Evolutionary conservation across 2,329 filamentous ascomycete species (phyloP), one percentile per base, ranked within the genome.

Genomic region (Lachnellula arida): DNA sequence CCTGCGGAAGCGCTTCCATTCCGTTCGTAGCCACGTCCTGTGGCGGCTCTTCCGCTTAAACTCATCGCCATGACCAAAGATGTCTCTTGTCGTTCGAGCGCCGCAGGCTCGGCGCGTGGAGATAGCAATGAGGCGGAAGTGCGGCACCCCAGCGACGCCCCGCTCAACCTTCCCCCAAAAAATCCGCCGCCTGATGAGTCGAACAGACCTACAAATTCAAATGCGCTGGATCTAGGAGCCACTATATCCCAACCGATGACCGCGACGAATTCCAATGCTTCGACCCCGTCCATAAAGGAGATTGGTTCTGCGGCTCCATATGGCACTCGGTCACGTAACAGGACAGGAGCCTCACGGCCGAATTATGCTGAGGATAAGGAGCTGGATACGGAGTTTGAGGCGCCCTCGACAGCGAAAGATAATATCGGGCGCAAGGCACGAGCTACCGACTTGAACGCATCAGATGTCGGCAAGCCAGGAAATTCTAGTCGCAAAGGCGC

Each of bases 361-460:
- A 99, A 99, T 74, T 99, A 99, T 73, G 93, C 94, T 50, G 94
- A 99, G 75, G 89, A 93, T 73, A 89, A 83, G 74, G 93, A 97
- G 72, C 79, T 92, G 64, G 93, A 97, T 67, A 85, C 89, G 73
- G 94, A 97, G 70, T 90, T 91, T 71, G 93, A 97, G 67, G 81
- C 80, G 70, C 75, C 79, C 68, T 71, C 76, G 52, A 74, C 81
- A 63, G 77, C 78, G 67, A 79, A 82, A 64, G 61, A 65, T 15
- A 75, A 76, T 54, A 80, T 83, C 59, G 66, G 75, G 52, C 84
- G 84, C 70, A 87, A 86, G 69, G 70, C 78, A 65, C 76, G 76
- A 65, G 58, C 71, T 71, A 59, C 68, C 66, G 65, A 65, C 39
- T 48, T 57, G 12, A 42, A 23, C 28, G 40, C 49, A 42, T 35